Evolutionary conservation across 192 early-diverging fungal species (phyloP).

Genomic region (Coemansia sp.): DNA sequence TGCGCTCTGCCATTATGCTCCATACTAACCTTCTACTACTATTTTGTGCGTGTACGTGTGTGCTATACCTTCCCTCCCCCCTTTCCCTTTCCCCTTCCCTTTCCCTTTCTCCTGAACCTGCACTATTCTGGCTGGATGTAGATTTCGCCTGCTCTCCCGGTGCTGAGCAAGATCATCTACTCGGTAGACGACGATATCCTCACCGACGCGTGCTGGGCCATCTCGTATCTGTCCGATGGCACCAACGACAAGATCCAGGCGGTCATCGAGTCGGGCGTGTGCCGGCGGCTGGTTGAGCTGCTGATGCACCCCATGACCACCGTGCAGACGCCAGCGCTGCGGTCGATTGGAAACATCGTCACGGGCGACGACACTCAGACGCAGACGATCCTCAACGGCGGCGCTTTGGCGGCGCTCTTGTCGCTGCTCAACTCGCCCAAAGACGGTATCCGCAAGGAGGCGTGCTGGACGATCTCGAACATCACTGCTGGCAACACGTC

Average conservation of each 20-base stretch:
- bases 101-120: background rate
- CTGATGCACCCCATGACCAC: slow-evolving; percentile 81
- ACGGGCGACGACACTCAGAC: slow-evolving; percentile 98
- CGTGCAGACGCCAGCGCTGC: slow-evolving; percentile 96
- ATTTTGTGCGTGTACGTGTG: slow-evolving; percentile 10
- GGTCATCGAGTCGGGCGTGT: slow-evolving; percentile 93
- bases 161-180: slow-evolving; percentile 88
- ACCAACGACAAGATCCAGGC: slow-evolving; percentile 97
- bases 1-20: slow-evolving; percentile 2
- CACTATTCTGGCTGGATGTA: slow-evolving; percentile 28
- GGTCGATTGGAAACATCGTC: slow-evolving; percentile 98
- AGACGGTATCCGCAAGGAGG: slow-evolving; percentile 97
- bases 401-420: slow-evolving; percentile 78
- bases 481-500: slow-evolving; percentile 92
- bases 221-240: slow-evolving; percentile 98
- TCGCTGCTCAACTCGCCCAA: slow-evolving; percentile 81
- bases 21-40: background rate
- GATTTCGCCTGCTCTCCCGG: slow-evolving; percentile 84
- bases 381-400: slow-evolving; percentile 90
- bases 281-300: slow-evolving; percentile 90
- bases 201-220: slow-evolving; percentile 99
- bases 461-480: slow-evolving; percentile 99
- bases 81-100: too few species aligned
- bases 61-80: background rate
- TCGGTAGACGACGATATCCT: slow-evolving; percentile 92